Evolutionary conservation across 164 flowering plant genomes (phyloP).

Genomic region (Brasenia schreberi): DNA sequence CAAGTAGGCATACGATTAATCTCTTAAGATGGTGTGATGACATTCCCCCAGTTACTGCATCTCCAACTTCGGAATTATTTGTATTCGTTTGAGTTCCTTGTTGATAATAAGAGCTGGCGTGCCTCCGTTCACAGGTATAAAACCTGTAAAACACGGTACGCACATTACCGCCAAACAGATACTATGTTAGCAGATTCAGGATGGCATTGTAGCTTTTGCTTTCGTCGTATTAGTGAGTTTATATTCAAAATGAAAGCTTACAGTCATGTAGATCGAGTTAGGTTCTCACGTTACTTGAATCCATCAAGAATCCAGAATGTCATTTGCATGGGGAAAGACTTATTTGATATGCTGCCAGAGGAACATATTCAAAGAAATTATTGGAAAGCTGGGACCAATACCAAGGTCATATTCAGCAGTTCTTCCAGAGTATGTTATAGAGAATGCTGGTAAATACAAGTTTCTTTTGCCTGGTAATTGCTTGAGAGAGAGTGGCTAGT

Average conservation of each 20-base stretch:
- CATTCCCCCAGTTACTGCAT: constrained; percentile 65
- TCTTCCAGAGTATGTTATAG: constrained; percentile 54
- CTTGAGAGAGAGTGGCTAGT: constrained; percentile 48
- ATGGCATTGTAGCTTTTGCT: constrained; percentile 98
- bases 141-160: constrained; percentile 68
- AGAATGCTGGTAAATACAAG: constrained; percentile 56
- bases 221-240: constrained; percentile 69
- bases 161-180: constrained; percentile 71
- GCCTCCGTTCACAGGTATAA: constrained; percentile 70
- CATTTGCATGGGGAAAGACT: constrained; percentile 64
- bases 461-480: constrained; percentile 86
- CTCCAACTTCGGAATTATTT: constrained; percentile 63
- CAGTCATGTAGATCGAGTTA: constrained; percentile 74
- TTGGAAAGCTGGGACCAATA: constrained; percentile 75
- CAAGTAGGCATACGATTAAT: constrained; percentile 73
- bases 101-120: constrained; percentile 72
- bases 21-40: constrained; percentile 90
- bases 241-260: constrained; percentile 93
- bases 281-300: constrained; percentile 60
- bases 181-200: constrained; percentile 66
- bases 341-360: constrained; percentile 92
- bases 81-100: constrained; percentile 72
- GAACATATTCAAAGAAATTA: constrained; percentile 78
- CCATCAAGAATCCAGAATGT: constrained; percentile 62
- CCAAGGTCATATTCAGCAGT: constrained; percentile 78